Conservation (phyloP, 306 rosid genomes). For the Citrullus amarus region DNA sequence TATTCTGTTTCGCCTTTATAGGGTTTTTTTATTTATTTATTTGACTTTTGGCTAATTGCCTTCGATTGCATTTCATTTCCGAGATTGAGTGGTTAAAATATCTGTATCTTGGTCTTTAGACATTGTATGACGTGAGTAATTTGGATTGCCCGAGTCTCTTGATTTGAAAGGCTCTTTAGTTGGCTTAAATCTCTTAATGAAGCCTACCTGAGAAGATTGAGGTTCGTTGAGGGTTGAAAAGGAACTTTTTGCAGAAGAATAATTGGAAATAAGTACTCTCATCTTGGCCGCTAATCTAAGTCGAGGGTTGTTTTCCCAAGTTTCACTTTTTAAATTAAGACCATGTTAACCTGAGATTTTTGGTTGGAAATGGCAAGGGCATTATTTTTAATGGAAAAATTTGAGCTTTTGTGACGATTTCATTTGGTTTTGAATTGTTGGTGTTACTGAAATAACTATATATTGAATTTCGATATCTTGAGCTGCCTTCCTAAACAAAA, state of each 20-base stretch:
- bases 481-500: conserved; percentile 8
- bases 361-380: neutral
- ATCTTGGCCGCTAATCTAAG: neutral
- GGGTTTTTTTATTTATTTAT: neutral
- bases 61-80: neutral
- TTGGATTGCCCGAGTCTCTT: no score
- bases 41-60: neutral
- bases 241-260: neutral
- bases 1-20: neutral
- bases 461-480: neutral
- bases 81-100: neutral
- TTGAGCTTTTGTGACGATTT: neutral
- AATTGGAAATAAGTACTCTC: neutral
- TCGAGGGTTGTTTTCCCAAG: neutral
- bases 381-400: neutral
- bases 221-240: neutral
- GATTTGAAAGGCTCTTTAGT: neutral
- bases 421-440: neutral
- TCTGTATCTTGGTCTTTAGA: neutral
- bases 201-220: neutral
- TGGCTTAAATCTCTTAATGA: neutral
- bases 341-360: neutral
- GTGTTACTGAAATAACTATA: neutral
- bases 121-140: neutral
- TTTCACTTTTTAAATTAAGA: neutral